Percentiles rank a stretch among this genome's conserved stretches.
phyloP scores from a whole-genome alignment of 768 basidiomycete genomes.

The Gymnopilus dilepis region DNA sequence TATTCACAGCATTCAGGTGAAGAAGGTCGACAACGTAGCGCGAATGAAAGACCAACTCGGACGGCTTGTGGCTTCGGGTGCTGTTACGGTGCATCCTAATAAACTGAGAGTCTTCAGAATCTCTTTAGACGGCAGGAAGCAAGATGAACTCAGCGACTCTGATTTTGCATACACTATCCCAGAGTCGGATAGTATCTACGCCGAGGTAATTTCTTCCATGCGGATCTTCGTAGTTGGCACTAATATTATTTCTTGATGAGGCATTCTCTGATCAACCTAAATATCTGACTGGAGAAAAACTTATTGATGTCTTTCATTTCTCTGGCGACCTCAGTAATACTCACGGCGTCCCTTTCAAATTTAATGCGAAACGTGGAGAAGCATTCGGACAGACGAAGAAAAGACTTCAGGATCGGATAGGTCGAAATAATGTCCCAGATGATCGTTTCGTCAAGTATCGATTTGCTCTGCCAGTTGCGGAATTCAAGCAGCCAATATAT shows the following conservation, averaged over 20 bases:
- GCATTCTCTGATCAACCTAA: neutral
- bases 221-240: neutral
- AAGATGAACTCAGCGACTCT: neutral
- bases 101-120: neutral
- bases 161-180: neutral
- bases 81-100: neutral
- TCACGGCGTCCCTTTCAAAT: constrained; percentile 5
- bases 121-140: neutral
- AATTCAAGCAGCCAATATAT: neutral
- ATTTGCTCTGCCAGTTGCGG: neutral
- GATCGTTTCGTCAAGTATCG: neutral
- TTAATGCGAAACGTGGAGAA: neutral
- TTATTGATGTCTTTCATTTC: constrained; percentile 1
- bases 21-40: neutral
- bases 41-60: neutral
- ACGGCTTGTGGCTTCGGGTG: no score
- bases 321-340: neutral
- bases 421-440: neutral
- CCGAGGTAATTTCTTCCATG: neutral
- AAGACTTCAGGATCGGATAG: neutral
- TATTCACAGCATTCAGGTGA: neutral
- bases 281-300: neutral
- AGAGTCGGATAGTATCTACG: neutral
- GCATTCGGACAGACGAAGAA: neutral
- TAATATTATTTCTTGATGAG: neutral